phyloP scores from a whole-genome alignment of 495 filamentous ascomycete species.

The Neurospora cerealis region DNA sequence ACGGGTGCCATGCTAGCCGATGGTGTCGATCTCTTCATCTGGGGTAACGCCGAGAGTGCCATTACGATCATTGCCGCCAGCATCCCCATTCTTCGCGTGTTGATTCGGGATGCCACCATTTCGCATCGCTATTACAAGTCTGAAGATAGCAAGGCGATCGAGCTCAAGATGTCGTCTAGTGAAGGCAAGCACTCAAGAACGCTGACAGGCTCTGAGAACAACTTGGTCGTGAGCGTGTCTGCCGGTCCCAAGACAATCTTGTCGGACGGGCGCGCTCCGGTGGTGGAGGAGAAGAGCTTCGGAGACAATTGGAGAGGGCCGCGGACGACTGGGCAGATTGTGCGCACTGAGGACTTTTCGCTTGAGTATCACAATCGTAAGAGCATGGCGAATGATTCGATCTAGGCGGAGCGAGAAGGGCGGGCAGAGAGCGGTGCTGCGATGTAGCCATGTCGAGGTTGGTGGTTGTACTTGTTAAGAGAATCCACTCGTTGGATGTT shows the following conservation, averaged over 20 bases:
- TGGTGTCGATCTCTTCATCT: conserved; percentile 13
- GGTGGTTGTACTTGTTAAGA: neutral
- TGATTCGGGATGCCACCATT: conserved; percentile 13
- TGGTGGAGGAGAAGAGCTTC: neutral
- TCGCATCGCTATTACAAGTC: neutral
- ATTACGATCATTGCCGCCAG: conserved; percentile 28
- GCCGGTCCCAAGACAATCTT: neutral
- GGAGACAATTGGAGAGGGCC: neutral
- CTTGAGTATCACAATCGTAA: neutral
- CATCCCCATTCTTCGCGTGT: conserved; percentile 25
- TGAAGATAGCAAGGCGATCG: neutral
- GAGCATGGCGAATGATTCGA: neutral
- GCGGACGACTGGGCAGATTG: neutral
- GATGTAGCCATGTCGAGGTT: neutral
- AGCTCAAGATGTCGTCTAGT: neutral
- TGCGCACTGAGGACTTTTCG: conserved; percentile 4
- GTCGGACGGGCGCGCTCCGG: neutral
- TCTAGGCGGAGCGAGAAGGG: neutral
- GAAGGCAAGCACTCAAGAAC: neutral
- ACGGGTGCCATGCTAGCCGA: conserved; percentile 2
- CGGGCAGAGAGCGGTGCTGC: neutral
- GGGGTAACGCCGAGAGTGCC: conserved; percentile 23
- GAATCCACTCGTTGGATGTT: neutral
- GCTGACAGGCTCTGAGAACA: neutral
- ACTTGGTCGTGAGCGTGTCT: neutral